Conservation (phyloP, 2,329 filamentous ascomycete genomes). For the Stagonosporopsis tanaceti region DNA sequence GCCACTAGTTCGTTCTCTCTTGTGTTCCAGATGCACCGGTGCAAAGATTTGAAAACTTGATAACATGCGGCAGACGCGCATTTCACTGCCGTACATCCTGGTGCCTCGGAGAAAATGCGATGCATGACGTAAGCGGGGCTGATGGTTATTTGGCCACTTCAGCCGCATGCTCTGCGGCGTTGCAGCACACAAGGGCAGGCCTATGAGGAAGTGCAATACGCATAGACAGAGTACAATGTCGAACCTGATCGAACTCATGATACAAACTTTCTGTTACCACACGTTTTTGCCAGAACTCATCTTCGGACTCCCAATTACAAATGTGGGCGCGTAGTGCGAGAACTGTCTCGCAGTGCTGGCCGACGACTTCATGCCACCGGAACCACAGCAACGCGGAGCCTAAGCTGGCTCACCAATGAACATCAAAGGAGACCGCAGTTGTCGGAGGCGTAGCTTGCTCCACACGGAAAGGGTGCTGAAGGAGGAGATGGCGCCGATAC, state of each 20-base stretch:
- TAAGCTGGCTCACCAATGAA: slow-evolving; percentile 10
- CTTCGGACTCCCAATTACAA: background rate
- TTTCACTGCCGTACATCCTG: background rate
- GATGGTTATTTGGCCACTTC: background rate
- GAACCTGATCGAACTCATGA: no score
- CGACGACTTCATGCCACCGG: background rate
- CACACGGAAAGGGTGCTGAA: slow-evolving; percentile 11
- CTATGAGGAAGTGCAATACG: no score
- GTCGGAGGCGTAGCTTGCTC: slow-evolving; percentile 5
- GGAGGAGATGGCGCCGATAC: slow-evolving; percentile 23
- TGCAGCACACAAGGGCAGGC: no score
- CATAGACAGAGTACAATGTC: no score
- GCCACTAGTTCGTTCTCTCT: no score
- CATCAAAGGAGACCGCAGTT: slow-evolving; percentile 9
- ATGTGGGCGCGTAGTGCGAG: background rate
- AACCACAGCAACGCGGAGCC: slow-evolving; percentile 1
- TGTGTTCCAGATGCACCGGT: no score
- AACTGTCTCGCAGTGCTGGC: slow-evolving; percentile 5
- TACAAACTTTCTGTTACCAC: no score
- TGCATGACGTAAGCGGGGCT: slow-evolving; percentile 14
- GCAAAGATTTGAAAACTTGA: background rate
- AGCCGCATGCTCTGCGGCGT: slow-evolving; percentile 10
- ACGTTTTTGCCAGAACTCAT: no score
- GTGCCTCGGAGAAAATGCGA: slow-evolving; percentile 14
- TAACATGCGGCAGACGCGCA: background rate